Conservation (phyloP, 2,329 filamentous ascomycete genomes). For the Aspergillus pseudoterreus region DNA sequence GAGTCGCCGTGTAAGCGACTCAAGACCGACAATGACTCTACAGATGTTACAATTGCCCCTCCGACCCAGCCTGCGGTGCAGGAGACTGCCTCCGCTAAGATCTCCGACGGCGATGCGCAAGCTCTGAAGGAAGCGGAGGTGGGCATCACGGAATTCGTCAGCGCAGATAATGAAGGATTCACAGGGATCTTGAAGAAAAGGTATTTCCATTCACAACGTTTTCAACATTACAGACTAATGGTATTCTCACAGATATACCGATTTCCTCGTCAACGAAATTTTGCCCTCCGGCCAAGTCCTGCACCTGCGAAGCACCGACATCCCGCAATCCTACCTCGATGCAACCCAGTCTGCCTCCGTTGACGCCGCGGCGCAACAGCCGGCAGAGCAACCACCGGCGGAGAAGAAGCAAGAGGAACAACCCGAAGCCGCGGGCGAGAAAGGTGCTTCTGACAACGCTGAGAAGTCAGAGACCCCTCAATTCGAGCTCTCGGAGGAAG, state of each 20-base stretch:
- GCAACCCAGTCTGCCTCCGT: slow-evolving; percentile 8
- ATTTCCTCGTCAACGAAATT: slow-evolving; percentile 92
- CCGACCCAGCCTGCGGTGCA: slow-evolving; percentile 12
- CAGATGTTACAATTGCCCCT: slow-evolving; percentile 15
- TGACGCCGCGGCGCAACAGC: slow-evolving; percentile 8
- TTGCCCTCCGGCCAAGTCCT: slow-evolving; percentile 69
- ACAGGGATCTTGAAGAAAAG: slow-evolving; percentile 65
- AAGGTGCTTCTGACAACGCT: slow-evolving; percentile 8
- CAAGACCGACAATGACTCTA: slow-evolving; percentile 26
- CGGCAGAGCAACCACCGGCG: slow-evolving; percentile 10
- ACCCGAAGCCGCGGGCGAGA: slow-evolving; percentile 8
- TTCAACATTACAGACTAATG: neutral
- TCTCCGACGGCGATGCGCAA: slow-evolving; percentile 25
- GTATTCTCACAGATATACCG: slow-evolving; percentile 63
- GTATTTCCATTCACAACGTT: slow-evolving; percentile 25
- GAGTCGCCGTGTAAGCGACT: slow-evolving; percentile 37
- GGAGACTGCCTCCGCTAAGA: slow-evolving; percentile 6
- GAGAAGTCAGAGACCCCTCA: slow-evolving; percentile 16
- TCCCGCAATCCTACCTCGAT: slow-evolving; percentile 18
- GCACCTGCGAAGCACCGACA: slow-evolving; percentile 57
- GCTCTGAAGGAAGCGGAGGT: slow-evolving; percentile 43
- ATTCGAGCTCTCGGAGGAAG: slow-evolving; percentile 41
- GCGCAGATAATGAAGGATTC: slow-evolving; percentile 56
- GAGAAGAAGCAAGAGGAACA: slow-evolving; percentile 14
- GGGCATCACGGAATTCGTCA: slow-evolving; percentile 64